Evolutionary conservation across 2,329 filamentous ascomycete species (phyloP).

Genomic region (Fusarium sp.): DNA sequence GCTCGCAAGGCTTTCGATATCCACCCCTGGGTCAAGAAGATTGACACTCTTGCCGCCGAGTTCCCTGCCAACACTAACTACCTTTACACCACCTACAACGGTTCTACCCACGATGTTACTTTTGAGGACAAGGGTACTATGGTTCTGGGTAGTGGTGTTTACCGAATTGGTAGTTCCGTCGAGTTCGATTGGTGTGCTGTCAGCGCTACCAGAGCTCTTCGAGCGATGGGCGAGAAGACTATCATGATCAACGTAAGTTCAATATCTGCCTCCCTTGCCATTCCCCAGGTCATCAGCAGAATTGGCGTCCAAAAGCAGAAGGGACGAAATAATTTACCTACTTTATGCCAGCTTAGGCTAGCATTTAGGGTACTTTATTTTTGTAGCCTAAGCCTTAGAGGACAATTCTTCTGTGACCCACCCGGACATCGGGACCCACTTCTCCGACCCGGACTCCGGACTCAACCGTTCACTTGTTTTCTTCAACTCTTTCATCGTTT

Average conservation of each 20-base stretch:
- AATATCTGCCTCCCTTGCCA: no score
- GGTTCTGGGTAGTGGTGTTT: slow-evolving; percentile 93
- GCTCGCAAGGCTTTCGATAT: slow-evolving; percentile 88
- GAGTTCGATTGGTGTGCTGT: slow-evolving; percentile 99
- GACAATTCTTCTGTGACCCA: no score
- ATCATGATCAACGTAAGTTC: slow-evolving; percentile 86
- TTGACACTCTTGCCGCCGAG: slow-evolving; percentile 96
- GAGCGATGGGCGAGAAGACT: slow-evolving; percentile 92
- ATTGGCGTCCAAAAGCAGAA: no score
- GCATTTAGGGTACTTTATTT: no score
- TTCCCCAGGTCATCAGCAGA: no score
- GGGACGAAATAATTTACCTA: no score
- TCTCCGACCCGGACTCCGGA: no score
- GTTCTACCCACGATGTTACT: slow-evolving; percentile 88
- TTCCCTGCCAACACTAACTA: slow-evolving; percentile 97
- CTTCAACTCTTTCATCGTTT: no score
- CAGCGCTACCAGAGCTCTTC: slow-evolving; percentile 84
- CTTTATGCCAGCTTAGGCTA: no score
- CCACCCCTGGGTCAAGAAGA: slow-evolving; percentile 96
- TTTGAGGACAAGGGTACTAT: slow-evolving; percentile 94
- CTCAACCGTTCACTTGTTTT: no score
- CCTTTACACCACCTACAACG: slow-evolving; percentile 98
- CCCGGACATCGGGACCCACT: no score
- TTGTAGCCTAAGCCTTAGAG: no score
- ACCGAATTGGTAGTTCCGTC: slow-evolving; percentile 96